phyloP scores from a whole-genome alignment of 345 rosid species.

The Clarkia xantiana region DNA sequence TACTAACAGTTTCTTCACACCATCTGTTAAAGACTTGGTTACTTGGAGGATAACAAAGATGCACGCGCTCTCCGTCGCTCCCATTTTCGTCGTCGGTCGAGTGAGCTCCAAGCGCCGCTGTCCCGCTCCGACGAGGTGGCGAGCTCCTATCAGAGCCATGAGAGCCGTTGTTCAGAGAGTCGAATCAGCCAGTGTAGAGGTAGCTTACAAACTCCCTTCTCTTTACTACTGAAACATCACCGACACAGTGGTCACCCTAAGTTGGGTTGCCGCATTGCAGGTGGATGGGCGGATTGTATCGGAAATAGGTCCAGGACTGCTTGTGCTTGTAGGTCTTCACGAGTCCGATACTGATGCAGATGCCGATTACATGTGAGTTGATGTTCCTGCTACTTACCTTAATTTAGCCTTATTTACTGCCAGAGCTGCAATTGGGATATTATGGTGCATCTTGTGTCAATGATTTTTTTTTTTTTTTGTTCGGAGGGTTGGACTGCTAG shows the following conservation, averaged over 20 bases:
- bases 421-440: neutral
- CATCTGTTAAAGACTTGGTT: neutral
- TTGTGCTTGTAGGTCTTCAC: slow-evolving; percentile 68
- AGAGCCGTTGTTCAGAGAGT: slow-evolving; percentile 79
- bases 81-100: neutral
- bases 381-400: neutral
- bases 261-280: slow-evolving; percentile 12
- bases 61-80: neutral
- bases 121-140: neutral
- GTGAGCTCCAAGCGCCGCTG: slow-evolving; percentile 2
- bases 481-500: neutral
- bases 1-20: no score
- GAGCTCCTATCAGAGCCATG: slow-evolving; percentile 48
- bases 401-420: neutral
- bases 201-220: slow-evolving; percentile 6
- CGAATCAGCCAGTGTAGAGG: slow-evolving; percentile 63
- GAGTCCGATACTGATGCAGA: slow-evolving; percentile 65
- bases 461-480: neutral
- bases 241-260: neutral
- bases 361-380: slow-evolving; percentile 56
- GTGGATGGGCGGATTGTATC: slow-evolving; percentile 66
- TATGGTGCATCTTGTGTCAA: neutral
- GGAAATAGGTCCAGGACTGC: slow-evolving; percentile 79
- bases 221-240: neutral
- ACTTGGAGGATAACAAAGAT: neutral